These are phyloP conservation scores for Sarcocystis neurona DNA, from an alignment of 169 alveolate species.

Conservation along the genomic window DNA sequence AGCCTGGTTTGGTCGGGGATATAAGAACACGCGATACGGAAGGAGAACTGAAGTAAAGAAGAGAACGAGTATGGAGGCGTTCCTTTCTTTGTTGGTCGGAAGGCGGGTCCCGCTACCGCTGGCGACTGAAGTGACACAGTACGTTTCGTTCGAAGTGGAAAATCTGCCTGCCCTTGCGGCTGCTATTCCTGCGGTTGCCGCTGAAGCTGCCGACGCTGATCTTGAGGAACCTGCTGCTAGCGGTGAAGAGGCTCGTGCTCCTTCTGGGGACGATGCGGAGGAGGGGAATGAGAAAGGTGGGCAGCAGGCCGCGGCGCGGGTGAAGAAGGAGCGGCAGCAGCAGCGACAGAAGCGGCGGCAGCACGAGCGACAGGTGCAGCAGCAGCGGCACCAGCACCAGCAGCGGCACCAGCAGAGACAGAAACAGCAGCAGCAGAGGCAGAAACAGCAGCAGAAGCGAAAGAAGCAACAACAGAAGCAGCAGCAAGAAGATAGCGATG, in stretches of 20 bases:
- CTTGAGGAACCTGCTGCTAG: neutral
- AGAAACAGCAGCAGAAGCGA: neutral
- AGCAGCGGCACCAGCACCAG: neutral
- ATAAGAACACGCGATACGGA: too few relatives aligned
- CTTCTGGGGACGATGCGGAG: too few relatives aligned
- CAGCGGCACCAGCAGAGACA: slow-evolving; percentile 11
- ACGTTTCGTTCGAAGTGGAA: slow-evolving; percentile 2
- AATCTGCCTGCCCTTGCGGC: neutral
- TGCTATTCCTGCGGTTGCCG: neutral
- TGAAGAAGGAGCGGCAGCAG: too few relatives aligned
- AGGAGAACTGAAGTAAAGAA: too few relatives aligned
- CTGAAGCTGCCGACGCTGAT: neutral
- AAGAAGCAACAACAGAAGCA: neutral
- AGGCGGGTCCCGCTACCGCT: neutral
- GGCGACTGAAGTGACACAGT: slow-evolving; percentile 6
- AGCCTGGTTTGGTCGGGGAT: too few relatives aligned
- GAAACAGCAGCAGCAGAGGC: neutral
- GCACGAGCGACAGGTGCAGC: neutral
- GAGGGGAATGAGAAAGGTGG: too few relatives aligned
- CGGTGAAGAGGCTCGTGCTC: neutral
- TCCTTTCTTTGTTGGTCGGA: neutral
- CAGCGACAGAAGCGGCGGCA: too few relatives aligned
- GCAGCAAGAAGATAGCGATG: neutral
- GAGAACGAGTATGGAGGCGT: too few relatives aligned
- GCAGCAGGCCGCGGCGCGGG: too few relatives aligned